Evolutionary conservation across 192 early-diverging fungal species (phyloP), one percentile per base, ranked within the genome.

Genomic region (Fimicolochytrium jonesii): DNA sequence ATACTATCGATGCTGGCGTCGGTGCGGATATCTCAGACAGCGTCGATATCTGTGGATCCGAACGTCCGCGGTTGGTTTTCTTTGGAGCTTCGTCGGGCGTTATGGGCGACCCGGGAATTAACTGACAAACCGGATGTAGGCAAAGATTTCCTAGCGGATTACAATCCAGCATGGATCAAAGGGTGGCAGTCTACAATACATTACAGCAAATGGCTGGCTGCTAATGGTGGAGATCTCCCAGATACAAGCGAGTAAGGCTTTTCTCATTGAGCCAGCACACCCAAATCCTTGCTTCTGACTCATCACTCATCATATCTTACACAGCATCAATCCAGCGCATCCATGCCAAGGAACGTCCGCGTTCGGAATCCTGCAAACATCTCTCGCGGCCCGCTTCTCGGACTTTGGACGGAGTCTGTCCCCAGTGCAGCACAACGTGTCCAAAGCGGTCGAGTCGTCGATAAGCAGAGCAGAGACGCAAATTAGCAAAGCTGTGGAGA

Each of bases 131-230:
- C 34, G 29, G 30, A 23, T 48, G 29, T 34, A 72, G 65, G 67
- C 23, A 76, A 74, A 54, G 85, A 91, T 46, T 80, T 83, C 59
- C 51, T 84, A 4, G 48, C 75, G 6, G 89, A 91, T 57, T 91
- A 81, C 69, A 84, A 84, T 43, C 61, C 67, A 26, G 58, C 67
- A 6, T 91, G 80, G 74, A 68, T 88, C 26, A 81, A 76, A 35
- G 74, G 76, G 18, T 91, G 89, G 89, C 72, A 86, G 45, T 58
- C 74, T 33, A 86, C 88, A 26, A 78, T 72, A 25, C 86, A 84
- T 50, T 91, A 84, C 59, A 71, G 72, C 46, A 69, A 87, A 9
- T 91, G 88, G 89, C 73, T 84, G 28, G 54, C 30, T 20, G 59
- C 75, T 20, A 79, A 36, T 26, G 60, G 52, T 2, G 58, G 41